Base-by-base conservation (phyloP, 2,329 filamentous ascomycete genomes). In the Elsinoe necatrix region DNA sequence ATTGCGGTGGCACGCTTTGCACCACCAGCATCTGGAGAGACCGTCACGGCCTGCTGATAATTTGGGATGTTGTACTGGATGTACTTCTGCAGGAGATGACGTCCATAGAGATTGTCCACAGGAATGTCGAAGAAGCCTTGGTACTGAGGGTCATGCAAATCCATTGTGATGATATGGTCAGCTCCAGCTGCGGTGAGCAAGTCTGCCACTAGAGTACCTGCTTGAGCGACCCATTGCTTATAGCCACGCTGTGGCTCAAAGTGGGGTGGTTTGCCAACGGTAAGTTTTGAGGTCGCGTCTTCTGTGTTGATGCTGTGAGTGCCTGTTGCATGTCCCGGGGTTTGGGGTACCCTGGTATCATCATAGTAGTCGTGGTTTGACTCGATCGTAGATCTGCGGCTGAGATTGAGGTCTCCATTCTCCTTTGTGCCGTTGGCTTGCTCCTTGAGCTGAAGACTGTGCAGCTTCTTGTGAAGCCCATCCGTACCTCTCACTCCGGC, bases 41-140 rank as follows among this genome's bases (percentile, higher is more conserved):
- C 92, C 67, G 98, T 87, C 45, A 98, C 90, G 35, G 89, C 87
- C 58, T 92, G 82, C 71, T 85, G 86, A 72, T 85, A 91, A 67
- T 91, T 85, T 50, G 88, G 85, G 59, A 95, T 93, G 65, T 89
- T 83, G 67, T 87, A 84, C 68, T 90, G 85, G 64, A 85, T 84
- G 69, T 84, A 84, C 65, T 80, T 81, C 67, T 81, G 80, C 57
- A 85, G 76, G 52, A 91, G 75, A 51, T 87, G 85, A 64, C 87
- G 84, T 57, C 85, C 92, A 73, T 97, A 97, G 16, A 98, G 79
- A 70, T 98, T 98, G 75, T 98, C 93, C 57, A 98, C 93, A 1
- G 93, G 93, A 58, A 97, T 95, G 68, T 98, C 92, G 68, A 98
- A 97, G 78, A 96, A 98, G 55, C 93, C 93, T 73, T 98, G 93